phyloP scores from a whole-genome alignment of 495 filamentous ascomycete genomes.

The Talaromyces stipitatus region DNA sequence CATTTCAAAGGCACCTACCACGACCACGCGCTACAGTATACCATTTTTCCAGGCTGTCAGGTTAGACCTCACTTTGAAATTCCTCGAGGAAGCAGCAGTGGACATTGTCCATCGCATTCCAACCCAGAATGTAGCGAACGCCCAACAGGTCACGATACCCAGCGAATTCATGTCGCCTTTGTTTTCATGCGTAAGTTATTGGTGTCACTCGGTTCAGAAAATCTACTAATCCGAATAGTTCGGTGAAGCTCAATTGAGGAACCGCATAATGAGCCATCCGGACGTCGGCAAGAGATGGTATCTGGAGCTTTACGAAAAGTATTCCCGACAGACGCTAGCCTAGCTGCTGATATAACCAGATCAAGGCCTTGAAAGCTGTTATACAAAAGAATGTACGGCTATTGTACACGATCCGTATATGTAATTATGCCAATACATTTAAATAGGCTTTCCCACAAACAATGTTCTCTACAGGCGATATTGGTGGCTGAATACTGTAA shows the following conservation, averaged over 20 bases:
- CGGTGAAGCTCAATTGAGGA: conserved; percentile 77
- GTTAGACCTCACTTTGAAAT: conserved; percentile 73
- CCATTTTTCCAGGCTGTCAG: conserved; percentile 92
- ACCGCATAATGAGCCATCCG: conserved; percentile 79
- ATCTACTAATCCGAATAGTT: not conserved
- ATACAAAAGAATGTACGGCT: no score
- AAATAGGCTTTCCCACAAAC: no score
- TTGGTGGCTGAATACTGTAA: no score
- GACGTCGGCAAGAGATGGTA: conserved; percentile 80
- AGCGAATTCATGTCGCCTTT: conserved; percentile 36
- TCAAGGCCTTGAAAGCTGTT: not conserved
- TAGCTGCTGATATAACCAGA: not conserved
- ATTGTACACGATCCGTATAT: no score
- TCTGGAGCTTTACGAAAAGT: conserved; percentile 55
- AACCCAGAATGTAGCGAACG: conserved; percentile 26
- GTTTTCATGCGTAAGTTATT: conserved; percentile 30
- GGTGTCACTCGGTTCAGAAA: no score
- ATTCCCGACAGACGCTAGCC: conserved; percentile 21
- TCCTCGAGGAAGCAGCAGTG: conserved; percentile 26
- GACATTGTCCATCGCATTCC: conserved; percentile 32
- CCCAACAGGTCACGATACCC: conserved; percentile 31
- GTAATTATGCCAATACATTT: no score
- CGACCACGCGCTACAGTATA: conserved; percentile 65
- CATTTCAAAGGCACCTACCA: conserved; percentile 23
- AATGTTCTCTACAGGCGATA: no score